Evolutionary conservation across 75 land plant species (phyloP).

Genomic region (Pseudotsuga menziesii): DNA sequence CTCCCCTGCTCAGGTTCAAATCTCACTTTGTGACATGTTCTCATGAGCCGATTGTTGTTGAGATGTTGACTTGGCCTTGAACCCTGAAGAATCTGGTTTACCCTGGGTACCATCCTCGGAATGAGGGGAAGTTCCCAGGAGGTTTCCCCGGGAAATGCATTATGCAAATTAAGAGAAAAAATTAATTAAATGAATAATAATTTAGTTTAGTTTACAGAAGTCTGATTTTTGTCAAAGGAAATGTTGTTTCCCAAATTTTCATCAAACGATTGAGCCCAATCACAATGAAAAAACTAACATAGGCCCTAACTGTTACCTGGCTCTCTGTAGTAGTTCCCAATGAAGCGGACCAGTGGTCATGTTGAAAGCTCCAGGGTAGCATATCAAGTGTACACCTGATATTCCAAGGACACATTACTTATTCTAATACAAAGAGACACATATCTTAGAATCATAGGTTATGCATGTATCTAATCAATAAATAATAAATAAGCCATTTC

Average conservation of each 20-base stretch:
- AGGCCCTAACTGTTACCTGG: constrained; percentile 51
- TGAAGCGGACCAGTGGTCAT: constrained; percentile 97
- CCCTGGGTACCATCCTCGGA: too few species aligned
- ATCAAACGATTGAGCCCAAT: too few species aligned
- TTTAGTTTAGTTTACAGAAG: background rate
- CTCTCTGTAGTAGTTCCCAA: constrained; percentile 92
- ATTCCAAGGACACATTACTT: constrained; percentile 2
- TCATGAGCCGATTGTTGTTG: too few species aligned
- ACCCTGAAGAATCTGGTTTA: too few species aligned
- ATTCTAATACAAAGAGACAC: constrained; percentile 5
- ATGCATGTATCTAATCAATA: background rate
- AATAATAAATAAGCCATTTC: constrained; percentile 6
- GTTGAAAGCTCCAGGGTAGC: constrained; percentile 99
- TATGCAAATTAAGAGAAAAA: background rate
- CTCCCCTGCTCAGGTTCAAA: too few species aligned
- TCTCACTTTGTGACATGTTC: too few species aligned
- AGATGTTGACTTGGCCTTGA: too few species aligned
- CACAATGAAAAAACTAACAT: background rate
- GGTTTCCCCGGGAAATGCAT: too few species aligned
- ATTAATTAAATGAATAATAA: background rate
- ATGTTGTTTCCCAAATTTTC: too few species aligned
- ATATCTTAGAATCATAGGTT: background rate
- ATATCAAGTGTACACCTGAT: constrained; percentile 84
- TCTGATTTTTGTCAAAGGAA: too few species aligned
- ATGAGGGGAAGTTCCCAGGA: too few species aligned